Evolutionary conservation across 169 alveolate species (phyloP).

Genomic region (Plasmodium malariae): DNA sequence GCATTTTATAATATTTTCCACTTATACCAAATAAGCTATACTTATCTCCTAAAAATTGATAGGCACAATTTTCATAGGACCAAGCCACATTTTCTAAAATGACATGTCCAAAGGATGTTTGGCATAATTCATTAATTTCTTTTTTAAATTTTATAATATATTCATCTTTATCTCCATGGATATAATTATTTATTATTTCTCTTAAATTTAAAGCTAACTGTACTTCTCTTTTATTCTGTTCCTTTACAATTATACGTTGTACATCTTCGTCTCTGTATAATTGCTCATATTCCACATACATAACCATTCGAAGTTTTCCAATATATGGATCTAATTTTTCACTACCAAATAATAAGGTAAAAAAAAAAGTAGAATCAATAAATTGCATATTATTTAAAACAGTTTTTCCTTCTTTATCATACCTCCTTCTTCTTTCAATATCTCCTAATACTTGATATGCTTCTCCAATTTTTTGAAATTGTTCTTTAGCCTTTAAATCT

Average conservation of each 20-base stretch:
- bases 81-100: constrained; percentile 92
- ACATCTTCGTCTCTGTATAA: constrained; percentile 68
- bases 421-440: constrained; percentile 92
- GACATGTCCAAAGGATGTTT: constrained; percentile 89
- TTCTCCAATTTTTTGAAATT: constrained; percentile 89
- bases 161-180: constrained; percentile 82
- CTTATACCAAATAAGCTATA: constrained; percentile 89
- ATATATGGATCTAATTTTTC: constrained; percentile 91
- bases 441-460: constrained; percentile 96
- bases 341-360: constrained; percentile 92
- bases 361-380: constrained; percentile 89
- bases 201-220: constrained; percentile 88
- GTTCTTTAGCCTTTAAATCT: constrained; percentile 91
- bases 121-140: constrained; percentile 88
- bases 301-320: constrained; percentile 91
- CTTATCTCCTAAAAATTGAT: constrained; percentile 90
- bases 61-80: constrained; percentile 92
- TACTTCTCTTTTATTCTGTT: constrained; percentile 89
- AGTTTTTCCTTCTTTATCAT: constrained; percentile 93
- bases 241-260: constrained; percentile 77
- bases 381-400: constrained; percentile 93
- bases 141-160: constrained; percentile 83
- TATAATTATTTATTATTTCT: constrained; percentile 85
- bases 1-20: constrained; percentile 88
- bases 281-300: constrained; percentile 87